Evolutionary conservation across 805 yeast genomes (phyloP), one percentile per base, ranked within the genome.

Genomic region (Candida loeiensis): DNA sequence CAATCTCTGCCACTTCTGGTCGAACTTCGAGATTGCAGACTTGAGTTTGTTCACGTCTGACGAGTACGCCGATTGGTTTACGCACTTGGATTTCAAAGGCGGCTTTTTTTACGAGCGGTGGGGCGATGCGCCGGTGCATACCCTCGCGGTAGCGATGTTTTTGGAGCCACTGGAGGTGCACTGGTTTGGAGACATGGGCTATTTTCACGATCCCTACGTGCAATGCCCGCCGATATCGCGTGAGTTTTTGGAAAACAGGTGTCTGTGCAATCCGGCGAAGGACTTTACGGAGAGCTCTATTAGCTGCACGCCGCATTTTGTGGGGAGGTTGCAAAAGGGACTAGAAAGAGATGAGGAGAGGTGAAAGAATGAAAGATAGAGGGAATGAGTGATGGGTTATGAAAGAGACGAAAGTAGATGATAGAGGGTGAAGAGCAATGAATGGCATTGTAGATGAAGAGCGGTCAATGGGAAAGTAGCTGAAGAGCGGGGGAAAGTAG

Each of bases 71-170:
- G 61, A 62, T 6, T 87, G 83, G 77, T 76, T 81, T 51, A 63
- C 80, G 19, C 63, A 68, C 50, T 62, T 88, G 27, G 95, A 87
- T 40, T 44, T 68, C 3, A 60, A 79, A 1, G 93, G 95, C 14
- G 91, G 91, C 2, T 87, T 87, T 53, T 88, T 85, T 58, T 88
- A 88, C 52, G 96, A 89, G 58, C 64, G 95, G 41, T 87, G 95
- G 95, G 95, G 95, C 3, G 96, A 87, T 64, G 95, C 95, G 0
- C 95, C 95, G 0, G 91, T 87, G 1, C 93, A 86, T 57, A 77
- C 89, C 2, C 54, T 87, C 30, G 95, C 90, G 0, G 59, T 86
- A 26, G 76, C 79, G 5, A 54, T 86, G 37, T 85, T 88, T 55
- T 85, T 81, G 6, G 87, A 83, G 49, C 80, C 76, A 47, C 58